Base-by-base conservation (phyloP, 306 rosid genomes). In the Echinosophora koreensis region DNA sequence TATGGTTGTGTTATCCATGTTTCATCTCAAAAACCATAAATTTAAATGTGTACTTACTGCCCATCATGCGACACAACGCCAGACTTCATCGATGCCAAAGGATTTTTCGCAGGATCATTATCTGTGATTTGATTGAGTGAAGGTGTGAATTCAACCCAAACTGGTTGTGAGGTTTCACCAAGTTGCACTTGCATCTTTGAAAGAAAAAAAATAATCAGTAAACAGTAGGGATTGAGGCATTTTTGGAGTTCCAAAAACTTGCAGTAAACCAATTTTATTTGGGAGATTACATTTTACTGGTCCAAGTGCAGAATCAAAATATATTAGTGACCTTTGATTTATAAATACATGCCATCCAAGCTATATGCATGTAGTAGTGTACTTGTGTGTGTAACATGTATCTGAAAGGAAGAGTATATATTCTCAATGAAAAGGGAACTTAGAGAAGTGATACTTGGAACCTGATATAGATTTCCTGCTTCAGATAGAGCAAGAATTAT, bases 401-500 rank as follows among this genome's bases (percentile, higher is more conserved):
- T 71, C 7, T 56, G 61, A 38, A 79, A 47, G 41, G 27, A 73
- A 65, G 62, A 46, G 47, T 68, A 17, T 37, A 79, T 50, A 37
- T 62, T 76, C 28, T 66, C 51, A 59, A 60, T 46, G 41, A 82
- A 77, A 65, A 55, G 17, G 17, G 30, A 70, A 56, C 7, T 28
- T 50, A 15, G 22, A 78, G 41, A 61, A 69, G 42, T 67, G 72
- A 76, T 74, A 4, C 34, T 55, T 58, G 34, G 67, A 30, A 90
- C 98, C 97, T 89, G 96, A 84, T 86, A 90, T 5, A 94, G 84
- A 84, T 55, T 60, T 58, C 98, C 97, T 41, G 90, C 58, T 84
- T 94, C 95, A 66, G 97, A 89, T 10, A 92, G 82, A 85, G 97
- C 94, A 78, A 94, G 91, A 81, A 92, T 80, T 12, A 85, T 88